Percentiles rank a stretch among this genome's conserved stretches.
Conservation (phyloP, 2,329 filamentous ascomycete species). For the Hansfordia pulvinata region DNA sequence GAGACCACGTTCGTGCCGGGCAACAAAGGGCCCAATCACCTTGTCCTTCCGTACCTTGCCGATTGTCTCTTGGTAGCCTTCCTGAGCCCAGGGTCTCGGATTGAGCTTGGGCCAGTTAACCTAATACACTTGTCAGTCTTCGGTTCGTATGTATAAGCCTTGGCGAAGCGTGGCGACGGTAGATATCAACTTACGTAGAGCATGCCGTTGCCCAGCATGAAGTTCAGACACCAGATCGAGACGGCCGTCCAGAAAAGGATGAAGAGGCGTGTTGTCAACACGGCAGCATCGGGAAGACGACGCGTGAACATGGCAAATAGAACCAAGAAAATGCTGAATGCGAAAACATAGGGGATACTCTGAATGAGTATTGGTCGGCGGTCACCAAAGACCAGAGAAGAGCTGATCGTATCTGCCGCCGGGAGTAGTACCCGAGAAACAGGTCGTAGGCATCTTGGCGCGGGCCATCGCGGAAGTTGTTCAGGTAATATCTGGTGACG, state of each 20-base stretch:
- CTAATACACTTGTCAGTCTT: no score
- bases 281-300: constrained; percentile 55
- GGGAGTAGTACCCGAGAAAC: constrained; percentile 76
- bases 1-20: constrained; percentile 65
- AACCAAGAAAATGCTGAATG: constrained; percentile 74
- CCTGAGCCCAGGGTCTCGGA: constrained; percentile 70
- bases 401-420: constrained; percentile 46
- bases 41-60: constrained; percentile 70
- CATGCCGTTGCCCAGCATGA: constrained; percentile 75
- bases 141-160: constrained; percentile 3
- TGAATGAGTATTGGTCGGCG: constrained; percentile 78
- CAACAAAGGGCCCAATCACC: constrained; percentile 63
- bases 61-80: constrained; percentile 81
- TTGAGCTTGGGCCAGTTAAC: constrained; percentile 98
- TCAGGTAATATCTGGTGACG: constrained; percentile 75
- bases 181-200: constrained; percentile 62
- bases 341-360: constrained; percentile 82
- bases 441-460: constrained; percentile 92
- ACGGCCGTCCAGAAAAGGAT: constrained; percentile 64
- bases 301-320: constrained; percentile 62
- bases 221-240: constrained; percentile 57
- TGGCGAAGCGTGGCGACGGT: constrained; percentile 1
- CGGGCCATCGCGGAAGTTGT: constrained; percentile 91
- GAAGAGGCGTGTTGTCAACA: constrained; percentile 74
- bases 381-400: constrained; percentile 67